Evolutionary conservation across 768 basidiomycete genomes (phyloP).

Genomic region (Amanita phalloides): DNA sequence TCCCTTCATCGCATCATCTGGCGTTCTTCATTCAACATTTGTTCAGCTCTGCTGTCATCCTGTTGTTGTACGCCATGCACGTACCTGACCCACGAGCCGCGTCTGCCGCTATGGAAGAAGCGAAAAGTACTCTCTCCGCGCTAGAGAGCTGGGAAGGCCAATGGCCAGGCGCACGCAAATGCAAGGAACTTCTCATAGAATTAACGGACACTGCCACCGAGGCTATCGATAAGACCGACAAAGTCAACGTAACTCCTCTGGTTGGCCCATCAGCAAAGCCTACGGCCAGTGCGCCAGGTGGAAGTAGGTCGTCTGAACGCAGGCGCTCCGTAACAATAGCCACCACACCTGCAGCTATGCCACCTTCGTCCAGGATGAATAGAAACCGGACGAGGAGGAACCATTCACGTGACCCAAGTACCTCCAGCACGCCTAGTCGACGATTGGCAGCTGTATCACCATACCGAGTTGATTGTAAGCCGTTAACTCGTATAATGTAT

Average conservation of each 20-base stretch:
- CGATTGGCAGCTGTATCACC: constrained; percentile 51
- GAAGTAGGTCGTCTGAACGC: constrained; percentile 28
- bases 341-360: constrained; percentile 23
- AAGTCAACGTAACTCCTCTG: constrained; percentile 11
- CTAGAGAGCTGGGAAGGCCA: constrained; percentile 75
- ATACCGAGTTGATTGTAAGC: constrained; percentile 57
- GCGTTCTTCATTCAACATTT: constrained; percentile 87
- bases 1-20: constrained; percentile 78
- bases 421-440: constrained; percentile 26
- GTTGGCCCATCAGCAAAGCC: constrained; percentile 15
- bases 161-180: constrained; percentile 85
- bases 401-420: constrained; percentile 47
- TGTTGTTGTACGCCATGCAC: constrained; percentile 81
- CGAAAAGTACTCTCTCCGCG: constrained; percentile 56
- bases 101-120: constrained; percentile 75
- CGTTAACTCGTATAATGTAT: not conserved
- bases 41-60: constrained; percentile 82
- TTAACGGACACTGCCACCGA: constrained; percentile 60
- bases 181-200: constrained; percentile 70
- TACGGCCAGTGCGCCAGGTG: constrained; percentile 19
- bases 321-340: constrained; percentile 47
- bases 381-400: constrained; percentile 46
- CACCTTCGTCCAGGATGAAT: constrained; percentile 26
- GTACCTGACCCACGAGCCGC: constrained; percentile 54
- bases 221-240: constrained; percentile 37